Base-by-base conservation (phyloP, 2,329 filamentous ascomycete species). In the Aureobasidium musti region DNA sequence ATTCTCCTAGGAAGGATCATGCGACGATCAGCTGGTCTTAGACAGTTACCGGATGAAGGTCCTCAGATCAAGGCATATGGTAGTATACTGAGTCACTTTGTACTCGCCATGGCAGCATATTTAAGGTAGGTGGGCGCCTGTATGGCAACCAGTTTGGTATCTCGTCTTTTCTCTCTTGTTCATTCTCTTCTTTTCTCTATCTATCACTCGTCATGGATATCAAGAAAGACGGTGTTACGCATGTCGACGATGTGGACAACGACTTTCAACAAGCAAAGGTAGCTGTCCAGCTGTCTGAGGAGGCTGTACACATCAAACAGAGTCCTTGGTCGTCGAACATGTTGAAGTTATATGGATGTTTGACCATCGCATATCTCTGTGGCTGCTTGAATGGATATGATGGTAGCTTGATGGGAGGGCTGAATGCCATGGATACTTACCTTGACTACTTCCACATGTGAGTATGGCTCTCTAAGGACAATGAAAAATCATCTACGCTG, bases 361-460 rank as follows among this genome's bases (percentile, higher is more conserved):
- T 64, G 4, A 35, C 37, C 3, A 64, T 64, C 23, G 61, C 61
- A 21, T 64, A 64, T 10, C 61, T 64, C 19, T 64, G 61, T 17
- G 61, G 61, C 23, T 64, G 61, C 37, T 23, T 68, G 43, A 66
- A 66, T 17, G 64, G 64, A 30, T 66, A 60, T 10, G 64, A 66
- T 28, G 64, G 64, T 4, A 60, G 52, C 37, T 33, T 66, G 17
- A 66, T 66, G 64, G 50, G 50, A 30, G 64, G 64, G 2, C 8
- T 66, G 5, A 60, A 61, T 14, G 53, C 45, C 1, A 59, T 60
- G 45, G 23, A 61, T 2, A 60, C 53, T 4, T 61, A 57, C 21
- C 53, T 26, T 10, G 19, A 43, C 21, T 60, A 43, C 13, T 59
- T 52, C n/a, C 19, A 66, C 45, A 66, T 53, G 56, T 64, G 10